Percentiles rank a stretch among this genome's conserved stretches.
Evolutionary conservation across 2,329 filamentous ascomycete species (phyloP).

Genomic region (Sclerotinia spermophila): DNA sequence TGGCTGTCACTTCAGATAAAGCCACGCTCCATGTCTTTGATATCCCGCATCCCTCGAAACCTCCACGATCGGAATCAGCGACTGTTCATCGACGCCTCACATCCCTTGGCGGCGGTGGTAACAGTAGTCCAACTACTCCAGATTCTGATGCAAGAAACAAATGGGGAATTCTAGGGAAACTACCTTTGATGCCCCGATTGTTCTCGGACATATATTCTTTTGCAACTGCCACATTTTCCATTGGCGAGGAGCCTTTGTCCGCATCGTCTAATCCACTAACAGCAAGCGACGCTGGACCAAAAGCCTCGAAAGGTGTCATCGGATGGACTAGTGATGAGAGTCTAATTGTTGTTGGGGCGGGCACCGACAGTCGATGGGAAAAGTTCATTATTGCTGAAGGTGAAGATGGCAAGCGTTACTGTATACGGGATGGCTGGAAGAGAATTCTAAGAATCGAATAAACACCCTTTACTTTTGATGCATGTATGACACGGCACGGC

Average conservation of each 20-base stretch:
- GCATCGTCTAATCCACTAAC: constrained; percentile 51
- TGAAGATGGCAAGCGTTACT: constrained; percentile 62
- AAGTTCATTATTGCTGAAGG: constrained; percentile 71
- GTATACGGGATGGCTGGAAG: constrained; percentile 77
- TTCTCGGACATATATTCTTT: constrained; percentile 92
- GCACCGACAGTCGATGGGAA: constrained; percentile 81
- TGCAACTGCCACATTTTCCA: constrained; percentile 74
- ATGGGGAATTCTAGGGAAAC: constrained; percentile 80
- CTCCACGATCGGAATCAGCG: constrained; percentile 36
- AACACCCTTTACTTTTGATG: neutral
- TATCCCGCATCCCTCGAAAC: constrained; percentile 56
- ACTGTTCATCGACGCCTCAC: constrained; percentile 36
- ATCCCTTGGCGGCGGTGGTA: constrained; percentile 31
- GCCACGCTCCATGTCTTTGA: constrained; percentile 94
- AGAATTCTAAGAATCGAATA: constrained; percentile 56
- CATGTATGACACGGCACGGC: neutral
- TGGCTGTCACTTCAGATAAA: constrained; percentile 95
- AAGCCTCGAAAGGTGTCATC: constrained; percentile 76
- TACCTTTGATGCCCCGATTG: constrained; percentile 79
- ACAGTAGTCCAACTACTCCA: constrained; percentile 35
- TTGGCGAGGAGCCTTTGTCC: constrained; percentile 70
- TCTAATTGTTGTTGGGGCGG: constrained; percentile 74
- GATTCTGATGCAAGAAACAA: constrained; percentile 60
- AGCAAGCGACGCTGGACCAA: constrained; percentile 40
- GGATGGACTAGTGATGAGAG: constrained; percentile 77